Conservation (phyloP, 257 asterid species). For the Nicotiana attenuata region DNA sequence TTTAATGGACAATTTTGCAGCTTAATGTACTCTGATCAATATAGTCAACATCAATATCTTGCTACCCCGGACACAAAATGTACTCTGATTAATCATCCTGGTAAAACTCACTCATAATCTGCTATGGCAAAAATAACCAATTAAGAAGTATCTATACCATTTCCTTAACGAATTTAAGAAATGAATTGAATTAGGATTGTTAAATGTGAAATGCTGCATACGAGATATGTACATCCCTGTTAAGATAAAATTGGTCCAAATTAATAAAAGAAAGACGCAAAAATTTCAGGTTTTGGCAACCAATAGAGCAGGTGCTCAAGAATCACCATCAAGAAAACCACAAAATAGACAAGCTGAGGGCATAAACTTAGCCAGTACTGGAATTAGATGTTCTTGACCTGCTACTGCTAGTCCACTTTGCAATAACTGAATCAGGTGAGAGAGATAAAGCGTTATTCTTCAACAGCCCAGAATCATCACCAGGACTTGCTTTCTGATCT, state of each 20-base stretch:
- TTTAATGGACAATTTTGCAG: no score
- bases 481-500: conserved; percentile 26
- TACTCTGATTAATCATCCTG: neutral
- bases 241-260: neutral
- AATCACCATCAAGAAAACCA: neutral
- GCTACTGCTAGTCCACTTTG: conserved; percentile 16
- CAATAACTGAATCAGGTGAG: conserved; percentile 29
- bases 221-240: conserved; percentile 17
- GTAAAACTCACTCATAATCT: neutral
- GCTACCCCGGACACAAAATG: neutral
- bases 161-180: neutral
- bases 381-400: conserved; percentile 6
- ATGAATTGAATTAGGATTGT: neutral
- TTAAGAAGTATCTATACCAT: neutral
- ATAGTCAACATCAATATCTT: neutral
- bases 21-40: neutral
- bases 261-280: neutral
- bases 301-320: neutral
- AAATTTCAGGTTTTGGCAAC: neutral
- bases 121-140: neutral
- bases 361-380: conserved; percentile 3
- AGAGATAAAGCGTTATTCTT: conserved; percentile 3
- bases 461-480: conserved; percentile 33
- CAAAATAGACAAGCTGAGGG: neutral
- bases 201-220: neutral